Percentiles rank a stretch among this genome's conserved stretches.
phyloP scores from a whole-genome alignment of 352 stramenopile species.

The Detonula confervacea region DNA sequence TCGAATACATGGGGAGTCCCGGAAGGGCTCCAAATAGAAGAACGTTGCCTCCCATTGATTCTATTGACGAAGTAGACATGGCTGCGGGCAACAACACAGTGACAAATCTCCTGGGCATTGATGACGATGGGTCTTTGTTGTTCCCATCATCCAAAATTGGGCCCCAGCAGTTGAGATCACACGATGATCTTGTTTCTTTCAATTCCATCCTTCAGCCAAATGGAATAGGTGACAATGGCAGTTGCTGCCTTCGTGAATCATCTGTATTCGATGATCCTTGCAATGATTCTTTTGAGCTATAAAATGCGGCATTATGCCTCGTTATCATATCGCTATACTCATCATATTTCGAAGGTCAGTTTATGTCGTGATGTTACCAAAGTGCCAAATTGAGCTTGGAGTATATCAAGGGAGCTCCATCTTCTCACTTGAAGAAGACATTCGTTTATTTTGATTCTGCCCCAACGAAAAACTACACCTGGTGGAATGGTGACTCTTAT shows the following conservation, averaged over 20 bases:
- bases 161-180: background rate
- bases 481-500: too few species aligned
- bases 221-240: conserved; percentile 11
- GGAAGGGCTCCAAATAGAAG: conserved; percentile 3
- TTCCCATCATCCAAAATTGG: conserved; percentile 28
- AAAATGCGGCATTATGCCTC: too few species aligned
- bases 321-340: too few species aligned
- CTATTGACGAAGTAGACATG: conserved; percentile 25
- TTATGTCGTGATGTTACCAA: too few species aligned
- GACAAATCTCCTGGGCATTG: conserved; percentile 53
- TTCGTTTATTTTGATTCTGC: too few species aligned
- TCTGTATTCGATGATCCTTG: conserved; percentile 36
- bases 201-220: conserved; percentile 1
- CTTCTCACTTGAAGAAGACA: too few species aligned
- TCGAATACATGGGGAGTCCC: conserved; percentile 49
- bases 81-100: conserved; percentile 11
- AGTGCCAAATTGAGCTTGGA: too few species aligned
- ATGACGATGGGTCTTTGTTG: conserved; percentile 58
- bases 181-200: conserved; percentile 17
- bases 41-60: conserved; percentile 38
- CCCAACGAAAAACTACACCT: too few species aligned
- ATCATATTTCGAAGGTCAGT: too few species aligned
- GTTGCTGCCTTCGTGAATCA: conserved; percentile 16
- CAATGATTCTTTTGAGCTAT: conserved; percentile 18
- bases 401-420: too few species aligned